Evolutionary conservation across 2,329 filamentous ascomycete genomes (phyloP).

Genomic region (Sporothrix luriei): DNA sequence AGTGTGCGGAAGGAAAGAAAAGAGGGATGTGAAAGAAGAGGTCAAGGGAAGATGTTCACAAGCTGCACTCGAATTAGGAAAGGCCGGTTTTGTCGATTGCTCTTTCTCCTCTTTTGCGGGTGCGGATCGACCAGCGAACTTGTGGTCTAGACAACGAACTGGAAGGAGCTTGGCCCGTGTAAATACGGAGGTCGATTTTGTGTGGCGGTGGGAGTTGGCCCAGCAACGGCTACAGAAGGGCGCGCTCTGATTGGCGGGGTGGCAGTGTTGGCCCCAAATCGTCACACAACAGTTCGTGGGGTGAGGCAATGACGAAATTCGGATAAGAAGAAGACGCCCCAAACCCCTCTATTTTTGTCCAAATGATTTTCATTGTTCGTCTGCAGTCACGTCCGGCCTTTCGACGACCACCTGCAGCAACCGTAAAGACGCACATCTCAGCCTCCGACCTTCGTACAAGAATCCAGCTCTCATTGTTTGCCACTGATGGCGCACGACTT

Average conservation of each 20-base stretch:
- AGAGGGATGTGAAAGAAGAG: conserved; percentile 17
- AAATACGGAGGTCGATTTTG: conserved; percentile 28
- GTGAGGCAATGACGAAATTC: conserved; percentile 1
- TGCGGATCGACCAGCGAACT: conserved; percentile 12
- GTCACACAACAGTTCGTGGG: conserved; percentile 24
- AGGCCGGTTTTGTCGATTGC: conserved; percentile 14
- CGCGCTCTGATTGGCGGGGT: conserved; percentile 1
- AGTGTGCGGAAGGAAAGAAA: neutral
- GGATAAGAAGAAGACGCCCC: conserved; percentile 5
- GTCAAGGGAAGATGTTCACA: neutral
- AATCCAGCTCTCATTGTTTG: neutral
- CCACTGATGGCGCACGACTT: neutral
- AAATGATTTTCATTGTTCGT: neutral
- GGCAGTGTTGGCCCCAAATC: neutral
- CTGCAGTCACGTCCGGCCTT: neutral
- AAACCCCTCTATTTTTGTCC: conserved; percentile 4
- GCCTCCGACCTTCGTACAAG: neutral
- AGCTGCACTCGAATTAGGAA: conserved; percentile 21
- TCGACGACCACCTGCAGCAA: neutral
- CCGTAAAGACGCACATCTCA: conserved; percentile 8
- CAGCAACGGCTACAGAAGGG: conserved; percentile 11
- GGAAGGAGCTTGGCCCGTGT: conserved; percentile 25
- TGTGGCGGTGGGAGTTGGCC: conserved; percentile 26
- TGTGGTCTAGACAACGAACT: conserved; percentile 23
- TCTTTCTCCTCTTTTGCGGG: conserved; percentile 16